phyloP scores from a whole-genome alignment of 306 rosid genomes.

The Myrica gale region DNA sequence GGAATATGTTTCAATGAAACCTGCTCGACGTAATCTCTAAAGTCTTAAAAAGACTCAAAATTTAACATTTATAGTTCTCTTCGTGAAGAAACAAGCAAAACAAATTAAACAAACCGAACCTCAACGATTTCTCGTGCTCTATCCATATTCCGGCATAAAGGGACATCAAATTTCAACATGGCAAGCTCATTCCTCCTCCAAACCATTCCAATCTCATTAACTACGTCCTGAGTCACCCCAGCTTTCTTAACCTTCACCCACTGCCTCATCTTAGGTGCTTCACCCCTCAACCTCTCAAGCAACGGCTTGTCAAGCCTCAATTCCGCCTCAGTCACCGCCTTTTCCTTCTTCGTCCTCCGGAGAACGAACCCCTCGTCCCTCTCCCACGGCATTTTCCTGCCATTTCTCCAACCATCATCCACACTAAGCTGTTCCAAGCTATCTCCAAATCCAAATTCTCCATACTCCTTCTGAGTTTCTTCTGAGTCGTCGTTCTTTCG shows the following conservation, averaged over 20 bases:
- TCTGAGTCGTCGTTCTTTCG: constrained; percentile 18
- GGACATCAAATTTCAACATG: constrained; percentile 71
- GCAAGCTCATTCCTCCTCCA: constrained; percentile 80
- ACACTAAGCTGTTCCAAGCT: constrained; percentile 40
- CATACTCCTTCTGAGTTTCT: constrained; percentile 29
- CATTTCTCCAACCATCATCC: constrained; percentile 19
- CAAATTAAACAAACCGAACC: constrained; percentile 40
- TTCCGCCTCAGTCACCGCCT: constrained; percentile 45
- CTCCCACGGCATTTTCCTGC: constrained; percentile 79
- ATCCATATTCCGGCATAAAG: constrained; percentile 77
- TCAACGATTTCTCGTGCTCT: constrained; percentile 86
- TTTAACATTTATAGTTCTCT: neutral
- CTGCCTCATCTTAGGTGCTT: constrained; percentile 55
- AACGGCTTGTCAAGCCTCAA: constrained; percentile 54
- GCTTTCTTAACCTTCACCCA: constrained; percentile 92
- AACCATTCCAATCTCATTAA: constrained; percentile 47
- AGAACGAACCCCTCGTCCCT: constrained; percentile 45
- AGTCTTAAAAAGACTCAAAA: neutral
- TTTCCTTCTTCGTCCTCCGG: constrained; percentile 50
- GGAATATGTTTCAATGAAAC: neutral
- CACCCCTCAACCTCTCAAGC: constrained; percentile 63
- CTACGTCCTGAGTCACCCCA: constrained; percentile 71
- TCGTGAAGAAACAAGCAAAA: neutral
- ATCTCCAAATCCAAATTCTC: constrained; percentile 37
- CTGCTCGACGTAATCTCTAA: neutral